Base-by-base conservation (phyloP, 2,329 filamentous ascomycete genomes). In the Exophiala sp. region DNA sequence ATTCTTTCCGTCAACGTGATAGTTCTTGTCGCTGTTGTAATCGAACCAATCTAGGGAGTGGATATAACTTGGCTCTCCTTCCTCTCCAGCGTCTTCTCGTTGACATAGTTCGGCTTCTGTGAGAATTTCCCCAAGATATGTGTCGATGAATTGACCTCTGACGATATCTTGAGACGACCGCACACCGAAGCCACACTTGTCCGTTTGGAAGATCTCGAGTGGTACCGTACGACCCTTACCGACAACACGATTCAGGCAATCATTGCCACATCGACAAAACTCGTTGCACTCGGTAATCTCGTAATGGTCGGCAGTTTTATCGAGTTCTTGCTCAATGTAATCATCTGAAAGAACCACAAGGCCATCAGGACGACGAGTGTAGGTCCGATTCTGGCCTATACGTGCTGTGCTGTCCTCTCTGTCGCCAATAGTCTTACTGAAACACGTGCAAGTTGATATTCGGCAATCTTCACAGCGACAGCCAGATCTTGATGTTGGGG, bases 121-220 rank as follows among this genome's bases (percentile, higher is more conserved):
- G 5, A 77, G 68, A 0, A 76, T 69, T 51, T 77, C 74, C 2
- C 74, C 74, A 0, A 74, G 67, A 51, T 77, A 77, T 7, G 64
- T 63, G 47, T 76, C 73, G 46, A 77, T 74, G 43, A 74, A 76
- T 56, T 76, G 73, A 0, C 74, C 74, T 1, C 66, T 63, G 29
- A 66, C 59, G 41, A 77, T 72, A 2, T 55, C 47, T 16, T 71
- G 64, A 7, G 54, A 51, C 1, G 71, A 75, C 3, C 73, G 70
- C 6, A 76, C 66, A 5, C 74, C 72, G 35, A 75, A 75, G 2
- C 74, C 74, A 46, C 74, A 69, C 24, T 61, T 57, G 0, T 64
- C 63, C 0, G 74, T 75, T 40, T 72, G 54, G 42, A 76, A 77
- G 5, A 77, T 72, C 41, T 76, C 69, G 0, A 76, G 54, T 1